These are phyloP conservation scores for Nakazawaea pomicola DNA, from an alignment of 805 yeast genomes.

Conservation along the genomic window DNA sequence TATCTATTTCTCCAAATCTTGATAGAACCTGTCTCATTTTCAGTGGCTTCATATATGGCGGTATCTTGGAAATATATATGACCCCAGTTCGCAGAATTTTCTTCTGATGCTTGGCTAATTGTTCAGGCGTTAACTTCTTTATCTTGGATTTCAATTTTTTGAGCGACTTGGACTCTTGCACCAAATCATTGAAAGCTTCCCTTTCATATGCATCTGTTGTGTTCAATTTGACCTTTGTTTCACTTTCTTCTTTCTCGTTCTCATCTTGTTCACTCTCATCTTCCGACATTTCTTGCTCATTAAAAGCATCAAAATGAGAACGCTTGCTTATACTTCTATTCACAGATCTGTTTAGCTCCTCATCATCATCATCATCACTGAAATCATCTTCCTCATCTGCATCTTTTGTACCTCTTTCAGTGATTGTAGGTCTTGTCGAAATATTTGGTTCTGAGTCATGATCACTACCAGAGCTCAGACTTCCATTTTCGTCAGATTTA, in stretches of 20 bases:
- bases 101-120: constrained; percentile 48
- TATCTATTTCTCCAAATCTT: constrained; percentile 82
- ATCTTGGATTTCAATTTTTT: constrained; percentile 33
- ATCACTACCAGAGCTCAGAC: not conserved
- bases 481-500: constrained; percentile 4
- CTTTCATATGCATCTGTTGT: constrained; percentile 11
- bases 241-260: constrained; percentile 16
- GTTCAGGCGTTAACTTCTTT: constrained; percentile 52
- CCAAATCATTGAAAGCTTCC: constrained; percentile 18
- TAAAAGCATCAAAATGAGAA: constrained; percentile 10
- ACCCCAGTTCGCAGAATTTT: constrained; percentile 77
- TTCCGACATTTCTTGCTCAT: constrained; percentile 20
- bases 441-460: not conserved
- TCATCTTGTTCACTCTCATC: constrained; percentile 17
- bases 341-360: constrained; percentile 12
- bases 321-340: constrained; percentile 6
- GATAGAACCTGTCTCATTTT: constrained; percentile 77
- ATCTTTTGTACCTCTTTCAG: not conserved
- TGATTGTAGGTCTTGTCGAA: too few species aligned
- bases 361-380: constrained; percentile 14
- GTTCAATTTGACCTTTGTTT: constrained; percentile 9
- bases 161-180: constrained; percentile 24
- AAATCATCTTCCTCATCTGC: constrained; percentile 7
- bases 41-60: constrained; percentile 96
- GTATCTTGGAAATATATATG: constrained; percentile 84